Evolutionary conservation across 2,329 filamentous ascomycete genomes (phyloP).

Genomic region (Colletotrichum filicis): DNA sequence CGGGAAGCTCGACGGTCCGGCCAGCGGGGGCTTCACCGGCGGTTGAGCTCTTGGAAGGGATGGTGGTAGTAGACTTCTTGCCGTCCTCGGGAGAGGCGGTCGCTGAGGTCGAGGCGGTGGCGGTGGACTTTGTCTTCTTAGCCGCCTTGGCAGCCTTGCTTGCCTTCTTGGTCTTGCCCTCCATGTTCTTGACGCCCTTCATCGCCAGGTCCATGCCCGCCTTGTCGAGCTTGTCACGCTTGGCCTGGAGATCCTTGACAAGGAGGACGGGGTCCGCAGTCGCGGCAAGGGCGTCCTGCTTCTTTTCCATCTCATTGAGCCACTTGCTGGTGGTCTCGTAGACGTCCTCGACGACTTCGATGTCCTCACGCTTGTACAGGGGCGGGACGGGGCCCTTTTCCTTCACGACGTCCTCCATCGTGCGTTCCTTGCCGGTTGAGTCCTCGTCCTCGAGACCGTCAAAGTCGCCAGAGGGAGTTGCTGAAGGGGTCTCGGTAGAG

Average conservation of each 20-base stretch:
- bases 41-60: slow-evolving; percentile 39
- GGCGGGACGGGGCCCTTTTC: slow-evolving; percentile 68
- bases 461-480: slow-evolving; percentile 65
- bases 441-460: slow-evolving; percentile 83
- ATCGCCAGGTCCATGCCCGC: slow-evolving; percentile 76
- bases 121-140: slow-evolving; percentile 57
- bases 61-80: slow-evolving; percentile 51
- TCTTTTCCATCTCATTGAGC: slow-evolving; percentile 77
- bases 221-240: slow-evolving; percentile 78
- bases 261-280: slow-evolving; percentile 82
- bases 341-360: slow-evolving; percentile 71
- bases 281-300: slow-evolving; percentile 76
- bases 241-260: slow-evolving; percentile 75
- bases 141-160: slow-evolving; percentile 41
- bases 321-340: slow-evolving; percentile 75
- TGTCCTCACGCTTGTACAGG: slow-evolving; percentile 78
- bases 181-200: slow-evolving; percentile 71
- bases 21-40: slow-evolving; percentile 43
- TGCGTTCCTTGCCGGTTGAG: slow-evolving; percentile 51
- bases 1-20: slow-evolving; percentile 54
- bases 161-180: slow-evolving; percentile 57
- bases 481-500: slow-evolving; percentile 51
- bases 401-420: slow-evolving; percentile 56
- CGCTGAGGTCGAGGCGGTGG: slow-evolving; percentile 53
- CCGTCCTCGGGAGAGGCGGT: slow-evolving; percentile 41